These are phyloP conservation scores for Ogataea trehaloabstinens DNA, from an alignment of 805 yeast species.

Conservation along the genomic window DNA sequence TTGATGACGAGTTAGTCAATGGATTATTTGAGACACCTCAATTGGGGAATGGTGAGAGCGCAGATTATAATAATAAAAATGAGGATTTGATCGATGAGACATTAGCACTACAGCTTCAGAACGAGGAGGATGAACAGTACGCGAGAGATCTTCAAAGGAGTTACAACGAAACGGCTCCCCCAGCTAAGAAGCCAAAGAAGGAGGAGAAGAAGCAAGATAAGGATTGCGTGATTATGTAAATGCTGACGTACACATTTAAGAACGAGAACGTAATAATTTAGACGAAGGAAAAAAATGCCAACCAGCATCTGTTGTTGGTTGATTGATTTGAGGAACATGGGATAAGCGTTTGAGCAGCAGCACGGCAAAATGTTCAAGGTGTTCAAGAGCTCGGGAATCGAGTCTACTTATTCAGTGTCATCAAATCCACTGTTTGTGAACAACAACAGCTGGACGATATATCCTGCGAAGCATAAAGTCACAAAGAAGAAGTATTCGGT, in stretches of 20 bases:
- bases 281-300: too few species aligned
- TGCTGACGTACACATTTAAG: too few species aligned
- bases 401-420: slow-evolving; percentile 65
- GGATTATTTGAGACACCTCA: slow-evolving; percentile 56
- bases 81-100: slow-evolving; percentile 14
- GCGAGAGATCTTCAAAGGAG: slow-evolving; percentile 28
- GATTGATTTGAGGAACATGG: too few species aligned
- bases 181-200: not conserved
- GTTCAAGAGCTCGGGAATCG: slow-evolving; percentile 57
- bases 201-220: not conserved
- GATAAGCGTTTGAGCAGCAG: too few species aligned
- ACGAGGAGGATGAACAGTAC: slow-evolving; percentile 30
- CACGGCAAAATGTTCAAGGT: slow-evolving; percentile 62
- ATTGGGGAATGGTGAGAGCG: slow-evolving; percentile 1
- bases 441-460: slow-evolving; percentile 81
- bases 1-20: slow-evolving; percentile 63
- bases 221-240: not conserved
- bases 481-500: slow-evolving; percentile 70
- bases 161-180: slow-evolving; percentile 15
- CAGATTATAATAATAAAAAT: slow-evolving; percentile 19
- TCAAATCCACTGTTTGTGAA: slow-evolving; percentile 62
- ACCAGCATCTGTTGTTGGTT: too few species aligned
- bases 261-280: too few species aligned
- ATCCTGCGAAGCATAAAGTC: slow-evolving; percentile 73
- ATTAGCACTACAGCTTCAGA: slow-evolving; percentile 32